Evolutionary conservation across 352 stramenopile genomes (phyloP).

Genomic region (Aphanomyces astaci): DNA sequence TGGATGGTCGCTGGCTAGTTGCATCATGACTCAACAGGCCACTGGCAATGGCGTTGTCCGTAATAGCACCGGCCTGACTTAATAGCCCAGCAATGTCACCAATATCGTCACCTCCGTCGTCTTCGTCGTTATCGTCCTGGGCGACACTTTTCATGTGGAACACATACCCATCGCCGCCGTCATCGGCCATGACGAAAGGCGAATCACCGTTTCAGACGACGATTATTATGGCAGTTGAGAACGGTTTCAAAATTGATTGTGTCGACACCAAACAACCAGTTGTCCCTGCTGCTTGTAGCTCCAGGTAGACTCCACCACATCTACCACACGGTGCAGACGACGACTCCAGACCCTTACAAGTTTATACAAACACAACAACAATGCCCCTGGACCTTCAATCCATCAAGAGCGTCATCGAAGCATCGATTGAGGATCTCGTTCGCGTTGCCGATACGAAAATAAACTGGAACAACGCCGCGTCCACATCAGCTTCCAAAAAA

Average conservation of each 20-base stretch:
- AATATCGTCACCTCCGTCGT: conserved; percentile 31
- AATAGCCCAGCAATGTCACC: conserved; percentile 39
- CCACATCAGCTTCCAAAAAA: background rate
- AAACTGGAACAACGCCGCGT: conserved; percentile 6
- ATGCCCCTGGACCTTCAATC: conserved; percentile 16
- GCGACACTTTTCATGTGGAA: conserved; percentile 14
- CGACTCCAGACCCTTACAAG: no score
- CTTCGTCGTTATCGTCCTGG: conserved; percentile 25
- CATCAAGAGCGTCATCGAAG: conserved; percentile 14
- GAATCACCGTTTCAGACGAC: background rate
- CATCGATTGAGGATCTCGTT: conserved; percentile 17
- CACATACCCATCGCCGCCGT: background rate
- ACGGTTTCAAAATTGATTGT: no score
- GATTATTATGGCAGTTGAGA: background rate
- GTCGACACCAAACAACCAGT: no score
- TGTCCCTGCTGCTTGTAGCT: background rate
- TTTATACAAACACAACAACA: background rate
- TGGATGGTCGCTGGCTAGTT: background rate
- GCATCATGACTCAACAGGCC: no score
- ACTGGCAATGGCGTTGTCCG: background rate
- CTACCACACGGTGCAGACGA: no score
- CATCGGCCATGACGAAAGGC: background rate
- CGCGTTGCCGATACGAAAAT: conserved; percentile 21
- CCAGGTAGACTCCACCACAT: background rate
- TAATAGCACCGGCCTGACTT: background rate